Conservation (phyloP, 768 basidiomycete species). For the Leccinum fibrillosum region DNA sequence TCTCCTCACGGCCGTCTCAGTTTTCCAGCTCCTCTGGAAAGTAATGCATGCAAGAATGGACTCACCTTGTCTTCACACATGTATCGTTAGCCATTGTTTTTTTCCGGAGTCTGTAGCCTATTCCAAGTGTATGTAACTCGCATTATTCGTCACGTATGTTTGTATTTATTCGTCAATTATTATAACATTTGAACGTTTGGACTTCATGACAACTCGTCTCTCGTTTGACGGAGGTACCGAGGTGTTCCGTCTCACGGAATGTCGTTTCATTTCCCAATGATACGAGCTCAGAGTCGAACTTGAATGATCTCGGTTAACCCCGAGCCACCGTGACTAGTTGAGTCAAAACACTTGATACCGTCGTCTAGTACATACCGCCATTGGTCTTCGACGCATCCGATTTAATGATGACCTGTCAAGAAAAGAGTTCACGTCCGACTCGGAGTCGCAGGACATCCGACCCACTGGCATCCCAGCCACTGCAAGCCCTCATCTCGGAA, state of each 20-base stretch:
- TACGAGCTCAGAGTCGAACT: no score
- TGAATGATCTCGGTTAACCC: neutral
- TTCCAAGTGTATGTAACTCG: constrained; percentile 14
- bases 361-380: no score
- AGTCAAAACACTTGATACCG: constrained; percentile 1
- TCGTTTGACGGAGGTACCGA: neutral
- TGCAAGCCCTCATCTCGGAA: constrained; percentile 24
- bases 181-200: neutral
- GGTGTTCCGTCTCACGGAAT: no score
- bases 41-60: constrained; percentile 33
- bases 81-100: constrained; percentile 29
- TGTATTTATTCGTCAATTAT: neutral
- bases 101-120: constrained; percentile 16
- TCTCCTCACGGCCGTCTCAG: constrained; percentile 33
- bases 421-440: neutral
- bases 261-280: neutral
- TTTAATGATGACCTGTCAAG: neutral
- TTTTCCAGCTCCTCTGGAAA: constrained; percentile 74
- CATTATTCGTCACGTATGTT: constrained; percentile 21
- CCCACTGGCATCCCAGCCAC: constrained; percentile 5
- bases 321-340: neutral
- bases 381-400: neutral
- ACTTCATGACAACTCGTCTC: neutral
- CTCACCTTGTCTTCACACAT: constrained; percentile 8
- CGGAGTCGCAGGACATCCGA: constrained; percentile 8